phyloP scores from a whole-genome alignment of 148 eudicot genomes.

The Bassia scoparia region DNA sequence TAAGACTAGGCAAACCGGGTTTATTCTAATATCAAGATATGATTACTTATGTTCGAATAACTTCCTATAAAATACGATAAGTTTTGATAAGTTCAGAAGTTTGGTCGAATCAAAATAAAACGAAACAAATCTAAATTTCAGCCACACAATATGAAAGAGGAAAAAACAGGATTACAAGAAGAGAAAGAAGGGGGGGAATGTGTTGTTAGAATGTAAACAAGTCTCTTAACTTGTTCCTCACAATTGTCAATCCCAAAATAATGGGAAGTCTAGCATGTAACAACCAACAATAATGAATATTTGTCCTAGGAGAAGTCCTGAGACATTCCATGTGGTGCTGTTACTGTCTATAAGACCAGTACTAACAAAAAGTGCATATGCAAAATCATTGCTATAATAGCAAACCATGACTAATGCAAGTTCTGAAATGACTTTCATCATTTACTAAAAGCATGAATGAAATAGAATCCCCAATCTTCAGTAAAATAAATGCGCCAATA shows the following conservation, averaged over 20 bases:
- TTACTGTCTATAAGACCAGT: conserved; percentile 2
- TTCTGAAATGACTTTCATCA: neutral
- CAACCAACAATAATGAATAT: neutral
- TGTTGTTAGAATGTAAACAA: neutral
- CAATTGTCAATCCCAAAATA: conserved; percentile 9
- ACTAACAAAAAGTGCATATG: conserved; percentile 5
- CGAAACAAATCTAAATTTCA: neutral
- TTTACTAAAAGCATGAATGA: neutral
- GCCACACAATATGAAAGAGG: neutral
- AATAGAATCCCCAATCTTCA: neutral
- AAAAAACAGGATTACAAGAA: neutral
- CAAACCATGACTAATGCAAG: neutral
- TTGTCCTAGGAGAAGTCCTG: neutral
- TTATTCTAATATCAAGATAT: no score
- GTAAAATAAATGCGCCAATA: neutral
- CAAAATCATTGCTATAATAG: conserved; percentile 1
- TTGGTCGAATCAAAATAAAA: neutral
- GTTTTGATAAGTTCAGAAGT: neutral
- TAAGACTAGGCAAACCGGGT: no score
- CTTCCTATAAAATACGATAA: neutral
- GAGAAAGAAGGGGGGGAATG: neutral
- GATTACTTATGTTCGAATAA: neutral
- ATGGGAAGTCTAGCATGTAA: conserved; percentile 8
- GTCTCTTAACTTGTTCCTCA: conserved; percentile 2
- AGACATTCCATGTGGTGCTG: conserved; percentile 19